Conservation (phyloP, 2,329 filamentous ascomycete species). For the Aspergillus fischeri region DNA sequence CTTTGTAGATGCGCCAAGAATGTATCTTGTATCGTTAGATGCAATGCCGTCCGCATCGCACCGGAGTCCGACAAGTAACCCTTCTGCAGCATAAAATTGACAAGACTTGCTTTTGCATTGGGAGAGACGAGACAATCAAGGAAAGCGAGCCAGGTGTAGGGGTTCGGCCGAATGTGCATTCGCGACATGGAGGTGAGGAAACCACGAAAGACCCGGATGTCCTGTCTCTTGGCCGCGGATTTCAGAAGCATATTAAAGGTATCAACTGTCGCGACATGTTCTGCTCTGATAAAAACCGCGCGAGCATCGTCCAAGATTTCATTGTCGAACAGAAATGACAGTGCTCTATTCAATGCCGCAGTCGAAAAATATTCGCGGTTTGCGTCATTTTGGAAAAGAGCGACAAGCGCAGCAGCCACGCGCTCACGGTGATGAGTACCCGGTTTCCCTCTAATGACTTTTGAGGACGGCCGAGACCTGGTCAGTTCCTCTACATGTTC, state of each 20-base stretch:
- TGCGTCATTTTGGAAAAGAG: slow-evolving; percentile 30
- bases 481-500: slow-evolving; percentile 39
- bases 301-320: slow-evolving; percentile 29
- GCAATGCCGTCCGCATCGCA: slow-evolving; percentile 23
- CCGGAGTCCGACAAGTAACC: slow-evolving; percentile 25
- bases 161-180: slow-evolving; percentile 35
- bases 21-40: slow-evolving; percentile 29
- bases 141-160: slow-evolving; percentile 42
- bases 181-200: slow-evolving; percentile 38
- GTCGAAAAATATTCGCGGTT: slow-evolving; percentile 33
- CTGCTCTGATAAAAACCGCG: slow-evolving; percentile 31
- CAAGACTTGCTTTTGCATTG: slow-evolving; percentile 25
- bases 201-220: slow-evolving; percentile 37
- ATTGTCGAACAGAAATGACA: slow-evolving; percentile 35
- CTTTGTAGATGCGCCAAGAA: slow-evolving; percentile 31
- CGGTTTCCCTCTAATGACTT: slow-evolving; percentile 1
- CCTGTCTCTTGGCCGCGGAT: slow-evolving; percentile 32
- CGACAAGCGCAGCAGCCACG: slow-evolving; percentile 22
- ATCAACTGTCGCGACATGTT: slow-evolving; percentile 35
- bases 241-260: slow-evolving; percentile 45
- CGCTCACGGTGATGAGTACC: slow-evolving; percentile 11
- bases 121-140: slow-evolving; percentile 27
- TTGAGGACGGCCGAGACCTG: slow-evolving; percentile 15
- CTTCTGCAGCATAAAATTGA: slow-evolving; percentile 29
- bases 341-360: slow-evolving; percentile 39